These are phyloP conservation scores for Rhizopogon sp. DNA, from an alignment of 768 basidiomycete genomes.

Conservation along the genomic window DNA sequence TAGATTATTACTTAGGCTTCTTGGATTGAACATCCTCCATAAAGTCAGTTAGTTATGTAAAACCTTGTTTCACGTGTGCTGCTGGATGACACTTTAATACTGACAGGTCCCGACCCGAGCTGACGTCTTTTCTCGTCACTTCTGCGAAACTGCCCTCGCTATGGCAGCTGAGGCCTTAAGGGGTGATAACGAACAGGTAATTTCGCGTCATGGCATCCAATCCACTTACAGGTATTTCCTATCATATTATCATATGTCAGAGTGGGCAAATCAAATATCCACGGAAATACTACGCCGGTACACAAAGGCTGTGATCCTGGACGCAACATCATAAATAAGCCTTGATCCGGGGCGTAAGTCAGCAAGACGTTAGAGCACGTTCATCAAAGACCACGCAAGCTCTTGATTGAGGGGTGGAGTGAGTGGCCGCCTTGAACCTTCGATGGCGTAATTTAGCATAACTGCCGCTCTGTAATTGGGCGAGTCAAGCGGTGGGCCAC, in stretches of 20 bases:
- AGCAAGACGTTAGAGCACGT: not conserved
- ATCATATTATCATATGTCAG: not conserved
- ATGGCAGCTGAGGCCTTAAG: not conserved
- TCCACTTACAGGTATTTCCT: slow-evolving; percentile 1
- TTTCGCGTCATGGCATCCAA: slow-evolving; percentile 2
- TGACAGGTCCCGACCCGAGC: not conserved
- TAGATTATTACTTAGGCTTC: not conserved
- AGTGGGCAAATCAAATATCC: not conserved
- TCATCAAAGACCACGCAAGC: too few relatives aligned
- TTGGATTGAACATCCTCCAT: not conserved
- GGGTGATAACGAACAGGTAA: not conserved
- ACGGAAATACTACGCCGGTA: not conserved
- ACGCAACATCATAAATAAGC: not conserved
- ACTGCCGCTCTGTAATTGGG: not conserved
- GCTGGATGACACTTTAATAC: not conserved
- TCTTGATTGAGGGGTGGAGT: not conserved
- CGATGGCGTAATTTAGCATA: not conserved
- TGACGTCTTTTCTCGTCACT: not conserved
- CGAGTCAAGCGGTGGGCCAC: not conserved
- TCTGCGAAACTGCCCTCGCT: not conserved
- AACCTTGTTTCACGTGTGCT: not conserved
- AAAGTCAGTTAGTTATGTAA: not conserved
- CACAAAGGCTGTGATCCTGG: not conserved
- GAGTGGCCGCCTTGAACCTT: not conserved
- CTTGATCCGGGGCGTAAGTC: not conserved